Evolutionary conservation across 257 asterid species (phyloP).

Genomic region (Solanum ossicruentum): DNA sequence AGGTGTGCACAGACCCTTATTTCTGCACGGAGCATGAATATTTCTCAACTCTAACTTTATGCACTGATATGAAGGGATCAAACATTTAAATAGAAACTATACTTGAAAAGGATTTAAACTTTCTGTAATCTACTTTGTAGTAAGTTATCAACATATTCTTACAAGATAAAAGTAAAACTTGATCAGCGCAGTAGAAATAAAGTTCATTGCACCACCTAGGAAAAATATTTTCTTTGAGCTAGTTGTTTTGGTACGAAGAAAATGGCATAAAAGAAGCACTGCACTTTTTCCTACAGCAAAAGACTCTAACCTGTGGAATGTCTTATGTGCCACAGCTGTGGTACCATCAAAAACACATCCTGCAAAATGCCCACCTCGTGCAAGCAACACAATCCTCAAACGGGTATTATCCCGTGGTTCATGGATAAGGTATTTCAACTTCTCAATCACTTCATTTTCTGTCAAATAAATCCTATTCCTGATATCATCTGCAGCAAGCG

Average conservation of each 20-base stretch:
- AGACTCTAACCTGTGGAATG: conserved; percentile 83
- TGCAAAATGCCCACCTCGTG: conserved; percentile 95
- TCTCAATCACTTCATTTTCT: conserved; percentile 48
- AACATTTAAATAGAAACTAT: not conserved
- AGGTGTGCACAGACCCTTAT: not conserved
- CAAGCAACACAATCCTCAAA: conserved; percentile 79
- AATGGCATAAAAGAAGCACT: not conserved
- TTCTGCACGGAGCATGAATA: not conserved
- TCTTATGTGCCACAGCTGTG: conserved; percentile 74
- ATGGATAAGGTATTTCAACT: conserved; percentile 43
- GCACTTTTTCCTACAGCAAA: not conserved
- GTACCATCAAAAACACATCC: conserved; percentile 93
- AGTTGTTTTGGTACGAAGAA: not conserved
- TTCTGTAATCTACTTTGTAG: not conserved
- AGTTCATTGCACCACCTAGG: not conserved
- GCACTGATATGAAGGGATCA: not conserved
- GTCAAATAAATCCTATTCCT: conserved; percentile 20
- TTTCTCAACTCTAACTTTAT: not conserved
- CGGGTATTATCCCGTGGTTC: conserved; percentile 61
- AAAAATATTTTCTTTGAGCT: not conserved
- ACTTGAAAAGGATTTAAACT: not conserved
- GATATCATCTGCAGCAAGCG: conserved; percentile 20
- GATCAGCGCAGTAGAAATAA: not conserved
- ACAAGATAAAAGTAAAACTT: not conserved
- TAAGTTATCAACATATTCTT: not conserved